These are phyloP conservation scores for Aegilops speltoides DNA, from an alignment of 176 grass and related monocot genomes.

Conservation along the genomic window DNA sequence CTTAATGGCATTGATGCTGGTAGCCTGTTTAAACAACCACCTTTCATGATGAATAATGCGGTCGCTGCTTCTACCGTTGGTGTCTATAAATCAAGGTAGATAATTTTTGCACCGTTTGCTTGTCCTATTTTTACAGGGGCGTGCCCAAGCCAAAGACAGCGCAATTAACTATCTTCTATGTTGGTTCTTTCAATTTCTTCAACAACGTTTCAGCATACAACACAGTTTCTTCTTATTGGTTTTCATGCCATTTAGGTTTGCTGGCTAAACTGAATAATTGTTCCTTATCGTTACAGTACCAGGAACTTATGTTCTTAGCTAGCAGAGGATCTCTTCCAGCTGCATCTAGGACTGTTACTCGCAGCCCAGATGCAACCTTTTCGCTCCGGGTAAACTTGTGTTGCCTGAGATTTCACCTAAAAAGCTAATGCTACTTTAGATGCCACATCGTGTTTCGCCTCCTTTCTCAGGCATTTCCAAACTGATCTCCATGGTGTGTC, in stretches of 20 bases:
- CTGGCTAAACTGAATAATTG: not conserved
- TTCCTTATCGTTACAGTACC: constrained; percentile 45
- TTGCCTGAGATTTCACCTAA: constrained; percentile 35
- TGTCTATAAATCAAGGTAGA: constrained; percentile 53
- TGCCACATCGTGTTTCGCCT: constrained; percentile 30
- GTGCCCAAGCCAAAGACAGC: constrained; percentile 36
- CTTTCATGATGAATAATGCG: constrained; percentile 30
- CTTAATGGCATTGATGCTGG: constrained; percentile 14
- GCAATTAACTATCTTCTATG: constrained; percentile 86
- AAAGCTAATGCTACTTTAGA: constrained; percentile 34
- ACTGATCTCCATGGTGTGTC: constrained; percentile 41
- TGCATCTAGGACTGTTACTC: constrained; percentile 14
- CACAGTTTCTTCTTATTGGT: constrained; percentile 7
- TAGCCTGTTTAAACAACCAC: constrained; percentile 38
- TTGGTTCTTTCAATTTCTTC: constrained; percentile 75
- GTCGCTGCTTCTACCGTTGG: constrained; percentile 34
- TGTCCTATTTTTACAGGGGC: too few species aligned
- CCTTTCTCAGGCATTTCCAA: constrained; percentile 41
- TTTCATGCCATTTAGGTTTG: not conserved
- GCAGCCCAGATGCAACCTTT: constrained; percentile 37
- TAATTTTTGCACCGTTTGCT: not conserved
- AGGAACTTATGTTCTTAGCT: constrained; percentile 83
- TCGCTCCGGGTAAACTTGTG: constrained; percentile 33
- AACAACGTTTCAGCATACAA: constrained; percentile 66
- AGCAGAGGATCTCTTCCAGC: constrained; percentile 55